Base-by-base conservation (phyloP, 176 grass and related monocot species). In the Hsuehochloa calcarea region DNA sequence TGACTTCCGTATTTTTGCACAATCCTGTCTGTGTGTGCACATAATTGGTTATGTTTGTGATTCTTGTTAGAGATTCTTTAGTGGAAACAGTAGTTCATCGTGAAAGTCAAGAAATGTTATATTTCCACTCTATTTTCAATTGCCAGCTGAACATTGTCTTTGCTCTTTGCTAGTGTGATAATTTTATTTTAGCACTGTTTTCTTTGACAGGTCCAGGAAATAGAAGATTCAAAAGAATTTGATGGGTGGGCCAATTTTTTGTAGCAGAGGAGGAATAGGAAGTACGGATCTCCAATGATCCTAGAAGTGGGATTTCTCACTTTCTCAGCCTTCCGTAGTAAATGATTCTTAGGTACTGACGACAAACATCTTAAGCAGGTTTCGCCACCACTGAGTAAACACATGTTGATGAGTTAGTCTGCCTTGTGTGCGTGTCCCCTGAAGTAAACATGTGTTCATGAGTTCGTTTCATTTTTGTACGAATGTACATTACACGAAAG, bases 61-160 rank as follows among this genome's bases (percentile, higher is more conserved):
- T 81, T 90, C 0, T 64, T 90, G 59, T 51, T 64, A 72, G 46
- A 78, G 39, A 34, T 19, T 82, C 79, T 64, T 55, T 14, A 65
- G 29, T 64, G 22, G 35, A 90, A 82, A 44, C 3, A 46, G 26
- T 40, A 38, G 15, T 78, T 17, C 14, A 83, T 78, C 74, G n/a
- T 70, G 25, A 86, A 62, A 77, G 50, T 87, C 44, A 23, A 23
- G 43, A 65, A 74, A 64, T 64, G 60, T 63, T 74, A 8, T 6
- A 3, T 51, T 11, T 40, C 59, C 70, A 51, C 1, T 86, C 5
- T 86, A 64, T 51, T 72, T 73, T 27, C 46, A 84, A 5, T 69
- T 76, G 5, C 70, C 0, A 62, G 26, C 14, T 37, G 51, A 35
- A 43, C 14, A 16, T 44, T 73, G 22, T 23, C 17, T 55, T 71